Base-by-base conservation (phyloP, 352 stramenopile genomes). In the Thalassiosira mediterranea region DNA sequence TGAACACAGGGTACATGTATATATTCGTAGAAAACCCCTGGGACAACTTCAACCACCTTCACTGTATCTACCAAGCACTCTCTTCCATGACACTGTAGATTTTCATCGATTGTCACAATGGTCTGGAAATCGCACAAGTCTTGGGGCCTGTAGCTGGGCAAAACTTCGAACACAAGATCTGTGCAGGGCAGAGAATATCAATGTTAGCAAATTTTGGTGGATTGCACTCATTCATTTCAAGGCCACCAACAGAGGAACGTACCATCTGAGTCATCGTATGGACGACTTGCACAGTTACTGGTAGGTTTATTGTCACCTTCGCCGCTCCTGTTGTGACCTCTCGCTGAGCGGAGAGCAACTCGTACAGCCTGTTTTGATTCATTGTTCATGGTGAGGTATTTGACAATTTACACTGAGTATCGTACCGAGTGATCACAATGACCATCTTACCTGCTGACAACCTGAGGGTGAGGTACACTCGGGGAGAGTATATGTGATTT, bases 11-110 rank as follows among this genome's bases (percentile, higher is more conserved):
- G 57, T 13, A 46, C 4, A 51, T 26, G 62, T 5, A 78, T 8
- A 37, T 80, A 84, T 29, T 84, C 75, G 49, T 83, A 82, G 38
- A 49, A 82, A 11, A 68, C 40, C 23, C 28, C 66, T 47, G 58
- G 21, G 21, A 54, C 11, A 0, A 78, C 66, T 19, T 82, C 60
- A 2, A 84, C 48, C 4, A 75, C 56, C 19, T 64, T 19, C 5
- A 77, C 17, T 13, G 53, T 68, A n/a, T 87, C 79, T 1, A 88
- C 53, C n/a, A 61, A 17, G 44, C 83, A 90, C 58, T 88, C 79
- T 28, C 21, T 21, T n/a, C 68, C 80, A 60, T 56, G 13, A 37
- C 76, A 85, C 0, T 11, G 5, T 4, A 90, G 40, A 62, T 79
- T 81, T 26, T 48, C 31, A 52, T 81, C 72, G 0, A 89, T 38